Base-by-base conservation (phyloP, 2,329 filamentous ascomycete genomes). In the Colletotrichum limetticola region DNA sequence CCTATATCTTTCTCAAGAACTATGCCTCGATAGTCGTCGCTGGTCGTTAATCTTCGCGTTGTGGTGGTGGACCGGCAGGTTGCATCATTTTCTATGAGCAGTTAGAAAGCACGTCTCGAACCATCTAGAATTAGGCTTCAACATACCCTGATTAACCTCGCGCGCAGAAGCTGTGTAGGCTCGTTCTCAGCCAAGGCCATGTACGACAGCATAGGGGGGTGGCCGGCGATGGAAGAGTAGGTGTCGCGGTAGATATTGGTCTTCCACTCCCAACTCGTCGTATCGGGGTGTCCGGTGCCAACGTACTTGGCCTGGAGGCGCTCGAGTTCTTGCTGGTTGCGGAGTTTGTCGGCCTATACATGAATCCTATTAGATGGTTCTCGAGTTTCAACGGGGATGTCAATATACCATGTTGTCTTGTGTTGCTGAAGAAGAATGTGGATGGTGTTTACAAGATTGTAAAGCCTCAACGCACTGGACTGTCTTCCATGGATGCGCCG, bases 241-340 rank as follows among this genome's bases (percentile, higher is more conserved):
- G 93, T 97, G 86, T 99, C 97, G 82, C 97, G 95, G 81, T 95
- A 91, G 80, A 98, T 96, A 86, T 98, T 99, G 73, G 94, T 95
- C 63, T 93, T 93, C 95, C 95, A 99, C 85, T 99, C 97, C 91
- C 97, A 97, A 83, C 95, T 97, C 30, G 95, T 97, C 16, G 96
- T 98, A 85, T 99, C 97, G 56, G 96, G 94, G 83, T 98, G 95
- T 28, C 97, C 97, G 4, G 97, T 98, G 77, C 97, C 97, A 79
- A 99, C 89, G 86, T 97, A 98, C 80, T 97, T 97, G 79, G 95
- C 93, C 85, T 99, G 97, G 22, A 98, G 93, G 76, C 95, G 93
- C 85, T 99, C 97, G 81, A 99, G 95, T 83, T 99, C 97, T 85
- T 99, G 97, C 78, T 98, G 94, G 11, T 95, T 97, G 81, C 97